Evolutionary conservation across 164 flowering plant species (phyloP), one percentile per base, ranked within the genome.

Genomic region (Paratinospora sagittata): DNA sequence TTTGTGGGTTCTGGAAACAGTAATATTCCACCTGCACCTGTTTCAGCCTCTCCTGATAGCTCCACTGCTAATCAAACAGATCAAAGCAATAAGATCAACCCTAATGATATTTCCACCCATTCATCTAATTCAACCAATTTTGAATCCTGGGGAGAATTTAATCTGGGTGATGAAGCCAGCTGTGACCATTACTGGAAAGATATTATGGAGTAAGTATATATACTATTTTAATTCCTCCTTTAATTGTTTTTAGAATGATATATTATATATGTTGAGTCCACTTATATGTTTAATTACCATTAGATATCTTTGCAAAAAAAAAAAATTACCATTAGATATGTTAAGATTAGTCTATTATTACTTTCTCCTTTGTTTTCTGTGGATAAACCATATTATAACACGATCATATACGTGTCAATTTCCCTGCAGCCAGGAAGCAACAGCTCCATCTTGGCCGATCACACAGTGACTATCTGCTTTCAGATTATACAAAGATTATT

Each of bases 131-230:
- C 83, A 66, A 49, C 77, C 49, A 34, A 71, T 21, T 81, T 79
- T 77, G 90, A 86, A 3, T 70, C 69, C 68, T 87, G 82, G 88
- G 81, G 73, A 41, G 83, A 79, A 36, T 75, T 85, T 57, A 71
- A 73, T 58, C 30, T 84, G 27, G 88, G 84, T 61, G 83, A 82
- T 73, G 82, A 84, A 57, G 36, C 74, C 27, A 65, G 73, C 34
- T 30, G 34, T 71, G 81, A 64, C 23, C 69, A 74, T 62, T 78
- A 69, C 65, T 86, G 86, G 89, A 71, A 67, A 68, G 79, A 86
- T 61, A 49, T 84, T 36, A 67, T 86, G 41, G 74, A 81, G 85
- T 84, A 82, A 49, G 84, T 63, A 37, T 67, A 39, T 43, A 67
- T 5, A 13, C 7, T 41, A 9, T 7, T 30, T 30, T 30, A 30